phyloP scores from a whole-genome alignment of 176 grass and related monocot genomes.

The Aegilops sharonensis region DNA sequence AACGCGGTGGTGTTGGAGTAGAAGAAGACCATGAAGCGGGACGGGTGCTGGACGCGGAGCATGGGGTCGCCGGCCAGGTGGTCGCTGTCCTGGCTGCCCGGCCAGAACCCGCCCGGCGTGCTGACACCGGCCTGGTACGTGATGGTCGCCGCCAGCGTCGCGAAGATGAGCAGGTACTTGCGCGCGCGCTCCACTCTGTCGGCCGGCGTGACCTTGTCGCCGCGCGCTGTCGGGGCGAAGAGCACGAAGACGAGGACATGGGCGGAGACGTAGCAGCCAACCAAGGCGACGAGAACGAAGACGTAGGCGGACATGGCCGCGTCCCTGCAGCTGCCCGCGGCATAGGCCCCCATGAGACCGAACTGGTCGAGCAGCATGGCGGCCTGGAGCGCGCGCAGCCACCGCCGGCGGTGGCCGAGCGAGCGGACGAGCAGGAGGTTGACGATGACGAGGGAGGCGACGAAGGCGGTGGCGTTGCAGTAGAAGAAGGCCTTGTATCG shows the following conservation, averaged over 20 bases:
- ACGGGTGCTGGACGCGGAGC: conserved; percentile 5
- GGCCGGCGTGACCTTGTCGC: no score
- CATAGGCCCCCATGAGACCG: conserved; percentile 46
- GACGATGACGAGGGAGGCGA: conserved; percentile 45
- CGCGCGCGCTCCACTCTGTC: background rate
- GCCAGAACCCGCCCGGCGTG: conserved; percentile 46
- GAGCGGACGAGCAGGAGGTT: conserved; percentile 44
- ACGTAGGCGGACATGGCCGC: conserved; percentile 36
- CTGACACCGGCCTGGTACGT: conserved; percentile 37
- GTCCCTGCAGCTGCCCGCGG: conserved; percentile 42
- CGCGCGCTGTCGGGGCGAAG: background rate
- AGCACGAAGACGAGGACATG: conserved; percentile 32
- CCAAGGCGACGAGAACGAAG: conserved; percentile 12
- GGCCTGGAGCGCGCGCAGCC: conserved; percentile 48
- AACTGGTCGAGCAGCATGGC: conserved; percentile 43
- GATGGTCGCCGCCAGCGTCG: conserved; percentile 25
- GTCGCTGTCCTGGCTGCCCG: background rate
- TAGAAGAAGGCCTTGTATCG: conserved; percentile 46
- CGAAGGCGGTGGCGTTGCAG: conserved; percentile 42
- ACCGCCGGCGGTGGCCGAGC: conserved; percentile 11
- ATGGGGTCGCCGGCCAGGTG: conserved; percentile 32
- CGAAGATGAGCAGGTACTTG: conserved; percentile 45
- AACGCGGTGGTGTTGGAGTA: conserved; percentile 54
- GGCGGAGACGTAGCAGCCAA: conserved; percentile 21
- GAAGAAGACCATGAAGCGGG: conserved; percentile 48